Evolutionary conservation across 2,329 filamentous ascomycete genomes (phyloP), one percentile per base, ranked within the genome.

Genomic region (Zymoseptoria passerinii): DNA sequence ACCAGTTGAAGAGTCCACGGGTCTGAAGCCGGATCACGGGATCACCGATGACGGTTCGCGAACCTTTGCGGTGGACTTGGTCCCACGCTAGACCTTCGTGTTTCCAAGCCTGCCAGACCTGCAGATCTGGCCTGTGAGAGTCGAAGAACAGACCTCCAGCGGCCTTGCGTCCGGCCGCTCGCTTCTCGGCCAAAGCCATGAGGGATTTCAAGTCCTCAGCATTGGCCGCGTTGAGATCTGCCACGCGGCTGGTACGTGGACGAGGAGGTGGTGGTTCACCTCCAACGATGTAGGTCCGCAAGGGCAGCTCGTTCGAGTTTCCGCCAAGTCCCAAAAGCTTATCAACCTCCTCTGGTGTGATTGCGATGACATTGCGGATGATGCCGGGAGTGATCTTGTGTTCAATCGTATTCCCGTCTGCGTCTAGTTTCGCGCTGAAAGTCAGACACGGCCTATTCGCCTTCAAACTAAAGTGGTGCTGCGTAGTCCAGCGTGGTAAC

Each of bases 401-500:
- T 29, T 85, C 82, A 1, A 84, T 64, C 3, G 82, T 75, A 4
- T 79, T 73, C 8, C 83, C 84, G 19, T 76, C 64, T 1, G 68
- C 62, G 60, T 82, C 76, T 48, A 86, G 67, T 58, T 78, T 79
- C 7, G 81, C 80, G 65, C 82, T 85, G 66, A 86, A 82, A 0
- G 84, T 86, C 29, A 87, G 70, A 13, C 79, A 79, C 2, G 83
- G 82, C n/a, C 81, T 76, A 50, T 80, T 72, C 6, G 70, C 70
- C 2, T 69, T 75, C 52, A 87, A 72, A 68, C 81, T 84, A 69
- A 86, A 82, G 58, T 80, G 69, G 1, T 68, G 66, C n/a, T 78
- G 71, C 0, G 80, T 77, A 6, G 80, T 66, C 67, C 74, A 75
- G 1, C 68, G 68, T 1, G 82, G 81, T 18, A 86, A 65, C 80